These are phyloP conservation scores for Posidonia oceanica DNA, from an alignment of 116 monocot genomes.

Conservation along the genomic window DNA sequence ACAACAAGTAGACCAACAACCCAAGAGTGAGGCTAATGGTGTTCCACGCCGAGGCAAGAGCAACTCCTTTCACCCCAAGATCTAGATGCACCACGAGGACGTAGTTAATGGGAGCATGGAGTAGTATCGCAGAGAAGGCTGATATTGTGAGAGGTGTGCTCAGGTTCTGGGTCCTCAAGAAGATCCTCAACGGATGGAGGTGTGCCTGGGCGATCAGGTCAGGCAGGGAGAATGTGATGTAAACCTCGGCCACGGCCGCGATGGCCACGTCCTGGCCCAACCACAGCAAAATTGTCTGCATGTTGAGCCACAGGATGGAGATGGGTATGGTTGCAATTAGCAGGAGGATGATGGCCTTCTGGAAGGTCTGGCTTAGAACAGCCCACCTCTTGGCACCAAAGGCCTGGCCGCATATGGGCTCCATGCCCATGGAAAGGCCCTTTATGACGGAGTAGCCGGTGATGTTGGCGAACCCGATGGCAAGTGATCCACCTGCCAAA, in stretches of 20 bases:
- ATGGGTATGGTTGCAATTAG: conserved; percentile 27
- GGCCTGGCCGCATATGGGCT: conserved; percentile 54
- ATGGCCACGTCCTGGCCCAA: conserved; percentile 32
- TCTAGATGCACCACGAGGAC: conserved; percentile 26
- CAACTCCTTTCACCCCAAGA: conserved; percentile 34
- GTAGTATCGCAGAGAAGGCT: conserved; percentile 14
- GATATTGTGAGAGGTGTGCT: conserved; percentile 24
- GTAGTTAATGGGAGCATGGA: conserved; percentile 44
- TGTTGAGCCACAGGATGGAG: conserved; percentile 30
- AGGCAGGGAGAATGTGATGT: conserved; percentile 36
- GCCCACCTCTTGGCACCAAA: conserved; percentile 23
- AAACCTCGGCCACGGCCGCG: conserved; percentile 18
- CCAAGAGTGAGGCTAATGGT: conserved; percentile 18
- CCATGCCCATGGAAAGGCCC: conserved; percentile 80
- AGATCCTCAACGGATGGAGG: conserved; percentile 37
- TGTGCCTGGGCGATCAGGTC: conserved; percentile 31
- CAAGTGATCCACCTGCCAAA: conserved; percentile 53
- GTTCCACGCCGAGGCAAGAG: conserved; percentile 20
- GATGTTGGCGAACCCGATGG: conserved; percentile 81
- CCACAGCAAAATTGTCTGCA: conserved; percentile 23
- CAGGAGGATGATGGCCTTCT: conserved; percentile 36
- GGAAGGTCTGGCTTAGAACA: conserved; percentile 29
- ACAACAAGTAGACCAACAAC: conserved; percentile 16
- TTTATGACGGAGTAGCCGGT: conserved; percentile 74
- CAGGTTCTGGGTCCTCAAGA: conserved; percentile 30